A percentile compares a stretch with the other conserved stretches of the same genome.
These are phyloP conservation scores for Clonostachys rhizophaga DNA, from an alignment of 2,329 filamentous ascomycete genomes.

Conservation along the genomic window DNA sequence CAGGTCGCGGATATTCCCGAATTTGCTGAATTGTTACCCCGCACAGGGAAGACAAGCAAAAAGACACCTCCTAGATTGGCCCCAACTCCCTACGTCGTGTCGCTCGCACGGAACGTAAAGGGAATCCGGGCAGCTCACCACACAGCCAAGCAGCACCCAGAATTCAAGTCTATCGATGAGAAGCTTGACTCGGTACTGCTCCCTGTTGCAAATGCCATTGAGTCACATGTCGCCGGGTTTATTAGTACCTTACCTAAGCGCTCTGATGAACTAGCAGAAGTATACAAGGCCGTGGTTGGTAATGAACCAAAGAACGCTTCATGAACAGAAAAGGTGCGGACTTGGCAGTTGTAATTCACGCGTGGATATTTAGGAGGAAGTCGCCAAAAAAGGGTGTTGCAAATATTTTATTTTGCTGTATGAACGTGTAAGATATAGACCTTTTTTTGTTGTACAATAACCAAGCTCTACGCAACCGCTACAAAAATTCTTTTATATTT, in stretches of 20 bases:
- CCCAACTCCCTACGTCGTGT: too few relatives aligned
- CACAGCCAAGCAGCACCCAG: too few relatives aligned
- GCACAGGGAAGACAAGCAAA: neutral
- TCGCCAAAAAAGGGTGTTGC: constrained; percentile 1
- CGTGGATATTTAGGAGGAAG: neutral
- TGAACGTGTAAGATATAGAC: constrained; percentile 10
- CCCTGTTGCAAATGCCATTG: too few relatives aligned
- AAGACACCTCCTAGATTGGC: constrained; percentile 15
- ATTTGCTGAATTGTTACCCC: constrained; percentile 11
- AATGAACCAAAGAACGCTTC: too few relatives aligned
- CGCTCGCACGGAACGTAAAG: neutral
- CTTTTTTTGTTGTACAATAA: constrained; percentile 16
- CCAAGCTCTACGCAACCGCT: constrained; percentile 1
- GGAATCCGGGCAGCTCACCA: neutral
- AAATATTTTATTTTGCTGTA: constrained; percentile 12
- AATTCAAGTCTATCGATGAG: too few relatives aligned
- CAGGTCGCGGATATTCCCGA: constrained; percentile 3
- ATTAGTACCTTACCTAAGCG: too few relatives aligned
- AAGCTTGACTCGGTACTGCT: too few relatives aligned
- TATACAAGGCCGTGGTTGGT: too few relatives aligned
- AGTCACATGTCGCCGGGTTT: too few relatives aligned
- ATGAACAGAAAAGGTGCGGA: too few relatives aligned
- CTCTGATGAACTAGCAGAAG: too few relatives aligned
- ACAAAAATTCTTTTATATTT: neutral
- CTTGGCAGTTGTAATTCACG: too few relatives aligned